A percentile compares a stretch with the other conserved stretches of the same genome.
Evolutionary conservation across 2,329 filamentous ascomycete genomes (phyloP).

Genomic region (Aspergillus aculeatinus): DNA sequence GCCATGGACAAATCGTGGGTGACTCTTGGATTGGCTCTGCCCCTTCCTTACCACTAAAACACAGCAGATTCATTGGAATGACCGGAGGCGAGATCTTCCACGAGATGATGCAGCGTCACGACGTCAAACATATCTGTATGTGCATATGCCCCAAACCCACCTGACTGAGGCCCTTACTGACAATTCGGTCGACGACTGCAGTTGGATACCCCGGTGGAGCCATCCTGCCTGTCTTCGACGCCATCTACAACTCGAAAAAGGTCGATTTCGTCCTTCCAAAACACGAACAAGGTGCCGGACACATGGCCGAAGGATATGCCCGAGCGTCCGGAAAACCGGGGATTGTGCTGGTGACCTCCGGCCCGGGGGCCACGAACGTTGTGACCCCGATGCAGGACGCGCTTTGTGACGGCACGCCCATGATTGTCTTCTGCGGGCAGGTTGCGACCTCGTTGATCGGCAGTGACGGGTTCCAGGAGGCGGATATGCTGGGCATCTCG

Average conservation of each 20-base stretch:
- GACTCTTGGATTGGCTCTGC: background rate
- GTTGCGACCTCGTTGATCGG: constrained; percentile 87
- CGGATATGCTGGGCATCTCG: background rate
- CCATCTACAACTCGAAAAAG: constrained; percentile 96
- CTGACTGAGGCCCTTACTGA: constrained; percentile 4
- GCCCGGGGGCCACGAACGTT: constrained; percentile 93
- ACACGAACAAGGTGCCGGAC: constrained; percentile 96
- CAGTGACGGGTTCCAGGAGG: constrained; percentile 91
- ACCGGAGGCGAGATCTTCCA: constrained; percentile 89
- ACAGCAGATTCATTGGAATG: constrained; percentile 73
- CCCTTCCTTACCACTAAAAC: background rate
- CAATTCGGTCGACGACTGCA: constrained; percentile 30
- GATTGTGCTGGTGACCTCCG: constrained; percentile 94
- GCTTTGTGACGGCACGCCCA: constrained; percentile 87
- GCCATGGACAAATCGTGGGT: background rate
- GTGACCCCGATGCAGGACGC: constrained; percentile 96
- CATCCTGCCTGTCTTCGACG: constrained; percentile 96
- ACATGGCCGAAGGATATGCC: constrained; percentile 98
- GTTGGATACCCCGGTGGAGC: constrained; percentile 92
- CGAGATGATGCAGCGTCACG: constrained; percentile 87
- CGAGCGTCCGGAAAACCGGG: constrained; percentile 90
- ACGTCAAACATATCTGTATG: constrained; percentile 74
- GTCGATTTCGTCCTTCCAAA: constrained; percentile 94
- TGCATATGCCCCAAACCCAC: background rate
- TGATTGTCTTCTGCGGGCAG: constrained; percentile 95